phyloP scores from a whole-genome alignment of 2,329 filamentous ascomycete species.

The Cladobotryum mycophilum region DNA sequence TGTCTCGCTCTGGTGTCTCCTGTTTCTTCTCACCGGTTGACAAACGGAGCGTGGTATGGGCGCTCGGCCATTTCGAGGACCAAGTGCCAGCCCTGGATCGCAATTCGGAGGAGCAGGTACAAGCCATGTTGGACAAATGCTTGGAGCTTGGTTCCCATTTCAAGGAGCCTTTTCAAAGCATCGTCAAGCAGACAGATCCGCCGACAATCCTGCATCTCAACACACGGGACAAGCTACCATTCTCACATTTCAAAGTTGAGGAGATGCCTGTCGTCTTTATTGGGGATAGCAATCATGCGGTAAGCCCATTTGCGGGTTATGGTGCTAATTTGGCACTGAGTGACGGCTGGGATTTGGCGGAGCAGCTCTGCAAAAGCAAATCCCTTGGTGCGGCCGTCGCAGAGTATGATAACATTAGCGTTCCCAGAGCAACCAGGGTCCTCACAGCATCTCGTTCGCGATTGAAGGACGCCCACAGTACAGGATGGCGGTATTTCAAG shows the following conservation, averaged over 20 bases:
- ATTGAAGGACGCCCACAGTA: constrained; percentile 14
- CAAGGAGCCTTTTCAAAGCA: constrained; percentile 32
- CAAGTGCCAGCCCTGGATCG: no score
- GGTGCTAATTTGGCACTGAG: constrained; percentile 43
- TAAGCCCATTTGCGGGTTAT: constrained; percentile 43
- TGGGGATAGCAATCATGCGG: constrained; percentile 45
- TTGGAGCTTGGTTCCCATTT: constrained; percentile 26
- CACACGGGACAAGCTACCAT: no score
- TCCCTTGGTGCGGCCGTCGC: constrained; percentile 22
- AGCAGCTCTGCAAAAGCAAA: constrained; percentile 25
- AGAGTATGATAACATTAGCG: constrained; percentile 30
- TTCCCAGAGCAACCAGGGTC: constrained; percentile 26
- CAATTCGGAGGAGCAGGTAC: no score
- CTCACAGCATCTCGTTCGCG: constrained; percentile 19
- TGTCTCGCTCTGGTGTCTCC: constrained; percentile 32
- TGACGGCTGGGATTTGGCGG: constrained; percentile 41
- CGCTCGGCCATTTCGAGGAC: constrained; percentile 26
- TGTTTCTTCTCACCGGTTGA: constrained; percentile 42
- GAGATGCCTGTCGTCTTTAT: constrained; percentile 33
- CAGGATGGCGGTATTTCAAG: no score
- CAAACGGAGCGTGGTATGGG: constrained; percentile 35
- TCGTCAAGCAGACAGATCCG: constrained; percentile 34
- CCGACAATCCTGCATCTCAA: constrained; percentile 25
- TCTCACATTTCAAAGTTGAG: constrained; percentile 26
- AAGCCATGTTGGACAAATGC: no score